These are phyloP conservation scores for Rhizomucor pusillus DNA, from an alignment of 371 early-diverging fungal species.

Conservation along the genomic window DNA sequence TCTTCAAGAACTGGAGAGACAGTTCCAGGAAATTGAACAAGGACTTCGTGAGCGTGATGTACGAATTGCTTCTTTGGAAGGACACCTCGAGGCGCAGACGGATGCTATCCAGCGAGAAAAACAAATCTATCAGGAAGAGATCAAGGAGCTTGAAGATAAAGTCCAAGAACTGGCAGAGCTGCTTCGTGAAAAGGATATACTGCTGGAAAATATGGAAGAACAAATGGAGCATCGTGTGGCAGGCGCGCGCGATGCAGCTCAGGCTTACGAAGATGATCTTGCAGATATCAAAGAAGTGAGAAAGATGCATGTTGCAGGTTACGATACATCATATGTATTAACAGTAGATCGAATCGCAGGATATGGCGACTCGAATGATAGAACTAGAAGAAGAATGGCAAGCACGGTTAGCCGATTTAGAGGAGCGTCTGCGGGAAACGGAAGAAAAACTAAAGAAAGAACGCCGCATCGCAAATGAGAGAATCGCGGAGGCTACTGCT, in stretches of 20 bases:
- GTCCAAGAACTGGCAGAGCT: slow-evolving; percentile 6
- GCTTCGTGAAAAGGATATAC: slow-evolving; percentile 20
- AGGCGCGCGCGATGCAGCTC: slow-evolving; percentile 9
- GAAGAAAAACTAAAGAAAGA: slow-evolving; percentile 18
- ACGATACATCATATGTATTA: not conserved
- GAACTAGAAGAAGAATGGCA: slow-evolving; percentile 26
- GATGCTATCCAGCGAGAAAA: slow-evolving; percentile 38
- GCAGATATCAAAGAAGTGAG: slow-evolving; percentile 21
- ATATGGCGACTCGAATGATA: slow-evolving; percentile 11
- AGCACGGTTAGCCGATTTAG: slow-evolving; percentile 11
- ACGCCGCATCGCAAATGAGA: slow-evolving; percentile 21
- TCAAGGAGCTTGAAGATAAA: slow-evolving; percentile 26
- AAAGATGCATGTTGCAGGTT: slow-evolving; percentile 1
- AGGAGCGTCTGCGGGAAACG: slow-evolving; percentile 15
- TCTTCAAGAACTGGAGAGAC: slow-evolving; percentile 13
- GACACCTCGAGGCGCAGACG: slow-evolving; percentile 28
- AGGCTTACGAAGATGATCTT: slow-evolving; percentile 13
- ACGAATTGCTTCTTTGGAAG: slow-evolving; percentile 34
- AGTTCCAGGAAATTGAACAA: slow-evolving; percentile 26
- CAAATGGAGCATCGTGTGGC: slow-evolving; percentile 9
- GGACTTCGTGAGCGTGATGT: slow-evolving; percentile 36
- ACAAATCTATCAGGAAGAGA: slow-evolving; percentile 27
- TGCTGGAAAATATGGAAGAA: slow-evolving; percentile 15
- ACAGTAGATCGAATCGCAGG: not conserved
- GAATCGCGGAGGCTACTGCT: slow-evolving; percentile 14